phyloP scores from a whole-genome alignment of 2,329 filamentous ascomycete genomes.

The Scedosporium dehoogii region DNA sequence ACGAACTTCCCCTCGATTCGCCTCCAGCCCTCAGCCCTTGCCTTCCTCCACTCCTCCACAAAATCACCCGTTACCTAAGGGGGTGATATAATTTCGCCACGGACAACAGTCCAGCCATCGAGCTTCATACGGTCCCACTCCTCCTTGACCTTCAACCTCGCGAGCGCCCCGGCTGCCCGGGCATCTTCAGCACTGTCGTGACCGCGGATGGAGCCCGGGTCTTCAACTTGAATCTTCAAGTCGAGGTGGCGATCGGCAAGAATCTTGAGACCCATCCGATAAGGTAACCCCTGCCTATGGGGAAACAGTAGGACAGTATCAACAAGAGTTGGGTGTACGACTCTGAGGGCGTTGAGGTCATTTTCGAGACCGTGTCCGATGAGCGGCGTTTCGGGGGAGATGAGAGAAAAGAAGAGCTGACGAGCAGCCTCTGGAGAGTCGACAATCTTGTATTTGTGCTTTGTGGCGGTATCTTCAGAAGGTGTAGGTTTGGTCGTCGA shows the following conservation, averaged over 20 bases:
- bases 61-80: constrained; percentile 10
- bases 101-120: constrained; percentile 55
- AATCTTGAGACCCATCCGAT: constrained; percentile 65
- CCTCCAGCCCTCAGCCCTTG: not conserved
- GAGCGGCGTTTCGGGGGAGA: constrained; percentile 69
- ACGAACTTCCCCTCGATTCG: constrained; percentile 3
- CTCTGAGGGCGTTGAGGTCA: constrained; percentile 74
- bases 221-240: constrained; percentile 68
- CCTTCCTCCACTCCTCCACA: constrained; percentile 2
- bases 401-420: constrained; percentile 62
- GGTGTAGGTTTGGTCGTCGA: constrained; percentile 10
- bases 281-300: constrained; percentile 65
- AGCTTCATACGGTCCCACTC: constrained; percentile 59
- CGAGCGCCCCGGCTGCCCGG: constrained; percentile 76
- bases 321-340: constrained; percentile 76
- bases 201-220: constrained; percentile 35
- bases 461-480: constrained; percentile 16
- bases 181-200: constrained; percentile 94
- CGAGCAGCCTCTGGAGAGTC: constrained; percentile 66
- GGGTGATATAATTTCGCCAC: constrained; percentile 36
- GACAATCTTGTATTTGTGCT: constrained; percentile 57
- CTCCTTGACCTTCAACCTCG: constrained; percentile 58
- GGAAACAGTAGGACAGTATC: constrained; percentile 83
- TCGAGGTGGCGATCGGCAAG: constrained; percentile 63
- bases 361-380: constrained; percentile 95